Evolutionary conservation across 169 alveolate species (phyloP).

Genomic region (Plasmodium ovale): DNA sequence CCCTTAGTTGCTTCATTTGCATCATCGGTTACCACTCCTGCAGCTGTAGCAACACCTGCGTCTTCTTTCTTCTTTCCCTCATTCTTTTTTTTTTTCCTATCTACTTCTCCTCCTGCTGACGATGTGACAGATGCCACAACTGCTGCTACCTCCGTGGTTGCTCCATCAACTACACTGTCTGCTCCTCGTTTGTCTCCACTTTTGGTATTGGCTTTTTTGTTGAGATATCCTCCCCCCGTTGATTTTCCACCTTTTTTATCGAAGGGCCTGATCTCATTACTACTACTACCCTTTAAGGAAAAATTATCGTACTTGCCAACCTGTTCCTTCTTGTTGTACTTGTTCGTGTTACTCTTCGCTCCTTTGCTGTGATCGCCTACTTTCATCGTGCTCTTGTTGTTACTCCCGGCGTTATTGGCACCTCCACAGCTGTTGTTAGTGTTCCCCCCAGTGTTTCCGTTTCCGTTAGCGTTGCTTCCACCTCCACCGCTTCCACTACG

Average conservation of each 20-base stretch:
- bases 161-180: background rate
- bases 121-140: background rate
- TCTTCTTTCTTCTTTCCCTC: constrained; percentile 1
- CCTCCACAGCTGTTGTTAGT: background rate
- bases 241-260: constrained; percentile 18
- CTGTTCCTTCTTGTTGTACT: constrained; percentile 6
- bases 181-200: constrained; percentile 9
- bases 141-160: background rate
- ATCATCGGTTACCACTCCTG: constrained; percentile 6
- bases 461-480: background rate
- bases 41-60: background rate
- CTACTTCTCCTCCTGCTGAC: background rate
- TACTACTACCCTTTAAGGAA: background rate
- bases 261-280: no score
- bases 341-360: background rate
- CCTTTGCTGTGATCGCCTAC: background rate
- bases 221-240: constrained; percentile 17
- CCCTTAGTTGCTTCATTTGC: background rate
- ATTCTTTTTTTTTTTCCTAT: constrained; percentile 5
- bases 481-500: background rate
- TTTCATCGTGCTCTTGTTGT: constrained; percentile 7
- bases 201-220: constrained; percentile 26
- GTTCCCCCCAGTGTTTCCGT: background rate
- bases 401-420: background rate
- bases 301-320: background rate